Evolutionary conservation across 805 yeast genomes (phyloP), one percentile per base, ranked within the genome.

Genomic region (Cyberlindnera sargentensis): DNA sequence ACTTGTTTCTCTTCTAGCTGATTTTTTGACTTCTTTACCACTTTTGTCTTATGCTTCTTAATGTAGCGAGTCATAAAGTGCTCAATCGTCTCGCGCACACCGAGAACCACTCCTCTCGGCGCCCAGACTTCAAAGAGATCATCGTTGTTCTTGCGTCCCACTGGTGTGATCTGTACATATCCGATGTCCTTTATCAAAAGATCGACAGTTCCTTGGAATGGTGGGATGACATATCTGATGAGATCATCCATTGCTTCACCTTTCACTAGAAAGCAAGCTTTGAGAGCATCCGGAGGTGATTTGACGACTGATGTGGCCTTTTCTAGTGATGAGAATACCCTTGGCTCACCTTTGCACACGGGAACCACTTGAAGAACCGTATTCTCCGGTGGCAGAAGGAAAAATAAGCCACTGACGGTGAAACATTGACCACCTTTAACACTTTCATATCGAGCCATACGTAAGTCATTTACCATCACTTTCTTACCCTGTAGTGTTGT

Each of bases 201-300:
- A 52, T 84, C 95, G 8, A 84, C 63, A 4, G 74, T 57, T 0
- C 91, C 91, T 46, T 62, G 66, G 51, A 84, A 84, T n/a, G 87
- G 85, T 0, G 93, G 91, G 4, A 84, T 67, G 3, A 75, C 66
- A 48, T 71, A 80, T 45, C 77, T 63, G 1, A 56, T 62, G 49
- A 70, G 54, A 2, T 64, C 56, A 1, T 57, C 51, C 33, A 53
- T 55, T 29, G 68, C 67, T 43, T 34, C 50, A 28, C 42, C 61
- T 30, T 36, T 67, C 46, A 57, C 66, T 63, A 44, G 53, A 25
- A 45, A 43, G 42, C 53, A 49, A 7, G 54, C 48, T 41, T 53
- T 51, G 32, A 64, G 35, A 2, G 66, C 63, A 8, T 49, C 53
- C 2, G 59, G 59, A 34, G 51, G 55, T n/a, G 15, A 37, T 15